phyloP scores from a whole-genome alignment of 768 basidiomycete genomes.

The Tricholoma flavovirens region DNA sequence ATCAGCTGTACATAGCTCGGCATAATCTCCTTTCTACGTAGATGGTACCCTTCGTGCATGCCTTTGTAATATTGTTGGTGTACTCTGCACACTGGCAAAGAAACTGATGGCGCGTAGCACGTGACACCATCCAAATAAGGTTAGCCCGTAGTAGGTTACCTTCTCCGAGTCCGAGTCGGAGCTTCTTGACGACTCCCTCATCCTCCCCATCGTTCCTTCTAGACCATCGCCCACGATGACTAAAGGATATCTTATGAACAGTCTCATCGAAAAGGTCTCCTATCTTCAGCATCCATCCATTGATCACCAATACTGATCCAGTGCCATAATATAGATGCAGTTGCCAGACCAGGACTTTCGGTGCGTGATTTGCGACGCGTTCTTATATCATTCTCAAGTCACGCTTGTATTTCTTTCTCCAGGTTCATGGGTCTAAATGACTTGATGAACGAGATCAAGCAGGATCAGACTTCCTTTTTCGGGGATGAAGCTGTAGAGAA shows the following conservation, averaged over 20 bases:
- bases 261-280: slow-evolving; percentile 72
- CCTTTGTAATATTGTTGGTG: too few species aligned
- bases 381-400: slow-evolving; percentile 11
- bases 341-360: slow-evolving; percentile 89
- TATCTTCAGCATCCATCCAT: background rate
- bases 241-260: slow-evolving; percentile 80
- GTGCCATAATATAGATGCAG: slow-evolving; percentile 56
- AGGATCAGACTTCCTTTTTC: slow-evolving; percentile 66
- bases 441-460: slow-evolving; percentile 81
- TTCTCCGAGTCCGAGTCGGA: too few species aligned
- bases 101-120: too few species aligned
- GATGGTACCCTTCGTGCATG: too few species aligned
- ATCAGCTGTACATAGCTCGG: too few species aligned
- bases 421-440: slow-evolving; percentile 98
- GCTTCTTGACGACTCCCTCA: background rate
- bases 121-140: too few species aligned
- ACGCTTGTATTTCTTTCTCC: slow-evolving; percentile 11
- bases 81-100: too few species aligned
- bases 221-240: slow-evolving; percentile 50
- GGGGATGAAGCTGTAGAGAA: slow-evolving; percentile 85
- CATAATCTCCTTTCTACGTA: too few species aligned
- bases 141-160: too few species aligned
- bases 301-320: slow-evolving; percentile 5
- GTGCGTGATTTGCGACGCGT: slow-evolving; percentile 36
- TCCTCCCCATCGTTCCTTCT: background rate